A percentile compares a stretch with the other conserved stretches of the same genome.
These are phyloP conservation scores for Papilionanthe hybrid DNA, from an alignment of 116 monocot species.

Conservation along the genomic window DNA sequence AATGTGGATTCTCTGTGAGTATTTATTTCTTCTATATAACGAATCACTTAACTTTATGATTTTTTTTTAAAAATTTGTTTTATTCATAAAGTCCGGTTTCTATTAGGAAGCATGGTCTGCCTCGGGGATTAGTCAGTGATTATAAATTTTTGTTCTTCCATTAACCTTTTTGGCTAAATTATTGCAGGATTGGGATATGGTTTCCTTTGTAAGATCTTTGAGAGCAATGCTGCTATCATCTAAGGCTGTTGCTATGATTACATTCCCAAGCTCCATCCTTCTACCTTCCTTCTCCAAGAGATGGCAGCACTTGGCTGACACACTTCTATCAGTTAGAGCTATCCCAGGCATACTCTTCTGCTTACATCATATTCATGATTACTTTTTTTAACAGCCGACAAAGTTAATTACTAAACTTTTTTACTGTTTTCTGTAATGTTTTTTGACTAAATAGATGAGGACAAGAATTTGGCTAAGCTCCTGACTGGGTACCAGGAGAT, in stretches of 20 bases:
- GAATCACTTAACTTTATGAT: background rate
- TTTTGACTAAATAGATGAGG: conserved; percentile 58
- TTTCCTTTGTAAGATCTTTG: conserved; percentile 81
- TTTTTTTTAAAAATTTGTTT: background rate
- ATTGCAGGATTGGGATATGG: conserved; percentile 95
- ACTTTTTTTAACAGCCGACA: background rate
- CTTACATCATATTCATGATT: conserved; percentile 3
- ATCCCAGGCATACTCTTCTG: conserved; percentile 55
- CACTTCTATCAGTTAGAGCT: conserved; percentile 74
- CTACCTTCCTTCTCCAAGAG: conserved; percentile 59
- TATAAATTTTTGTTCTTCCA: background rate
- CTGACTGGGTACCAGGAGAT: conserved; percentile 97
- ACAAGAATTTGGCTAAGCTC: conserved; percentile 81
- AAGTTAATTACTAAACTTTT: background rate
- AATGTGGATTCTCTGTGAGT: conserved; percentile 61
- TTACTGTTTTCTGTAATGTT: background rate
- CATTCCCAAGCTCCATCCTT: conserved; percentile 75
- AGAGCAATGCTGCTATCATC: conserved; percentile 72
- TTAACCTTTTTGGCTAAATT: conserved; percentile 18
- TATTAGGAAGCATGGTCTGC: background rate
- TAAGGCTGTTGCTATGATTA: conserved; percentile 85
- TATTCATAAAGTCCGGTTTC: background rate
- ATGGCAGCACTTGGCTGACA: conserved; percentile 97
- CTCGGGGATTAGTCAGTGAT: background rate
- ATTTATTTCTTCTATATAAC: background rate